Base-by-base conservation (phyloP, 768 basidiomycete genomes). In the Guyanaporus albipodus region DNA sequence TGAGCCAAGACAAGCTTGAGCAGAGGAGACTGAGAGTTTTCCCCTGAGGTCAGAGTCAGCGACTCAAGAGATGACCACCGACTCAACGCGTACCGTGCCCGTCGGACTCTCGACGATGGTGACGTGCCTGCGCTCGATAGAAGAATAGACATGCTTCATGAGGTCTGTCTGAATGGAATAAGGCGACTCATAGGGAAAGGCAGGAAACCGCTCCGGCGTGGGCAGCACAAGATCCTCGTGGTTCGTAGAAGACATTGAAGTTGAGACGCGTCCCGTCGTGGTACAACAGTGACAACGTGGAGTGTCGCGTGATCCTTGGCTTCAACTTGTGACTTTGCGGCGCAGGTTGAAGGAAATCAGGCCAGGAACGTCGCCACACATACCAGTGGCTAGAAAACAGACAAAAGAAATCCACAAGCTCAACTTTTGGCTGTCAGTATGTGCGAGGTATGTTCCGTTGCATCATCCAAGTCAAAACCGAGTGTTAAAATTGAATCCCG, bases 51-150 rank as follows among this genome's bases (percentile, higher is more conserved):
- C 19, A 24, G 27, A 6, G 45, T 52, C 38, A 47, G 22, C 17
- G 14, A 40, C 11, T 46, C 1, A 21, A 26, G 21, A 12, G 18
- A 23, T 15, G 28, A 15, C n/a, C 6, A 29, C 28, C n/a, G 18
- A 19, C 32, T 4, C 23, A 8, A 28, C 34, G 58, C 78, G 64
- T 48, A 90, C 91, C 21, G 91, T 93, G 56, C 91, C 91, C 0
- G 91, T 93, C 0, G 91, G 91, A 54, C 86, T 89, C 65, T 93
- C 91, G 24, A 94, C 76, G 39, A 97, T 85, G 1, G 91, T 79
- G 15, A 96, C 78, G 53, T 82, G 81, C 36, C 70, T 71, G n/a
- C 70, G 54, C 62, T 94, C 91, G 36, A 96, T 86, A 0, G 85
- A 75, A 6, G 74, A 57, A 64, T 93, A 97, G 1, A 98, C 70